A percentile compares a stretch with the other conserved stretches of the same genome.
These are phyloP conservation scores for Neurospora sp. DNA, from an alignment of 495 filamentous ascomycete genomes.

Conservation along the genomic window DNA sequence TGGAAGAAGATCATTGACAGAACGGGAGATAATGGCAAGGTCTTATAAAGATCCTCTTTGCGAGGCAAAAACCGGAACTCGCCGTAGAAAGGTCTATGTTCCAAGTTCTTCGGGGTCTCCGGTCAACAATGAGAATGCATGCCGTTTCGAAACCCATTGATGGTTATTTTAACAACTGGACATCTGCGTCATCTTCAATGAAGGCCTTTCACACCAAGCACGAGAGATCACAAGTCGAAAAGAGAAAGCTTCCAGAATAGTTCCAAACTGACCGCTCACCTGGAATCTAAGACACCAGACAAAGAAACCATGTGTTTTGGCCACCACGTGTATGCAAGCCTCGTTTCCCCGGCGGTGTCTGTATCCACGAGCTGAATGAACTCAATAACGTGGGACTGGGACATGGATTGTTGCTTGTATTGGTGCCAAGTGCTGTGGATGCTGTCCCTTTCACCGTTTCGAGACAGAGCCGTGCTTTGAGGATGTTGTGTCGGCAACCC, in stretches of 20 bases:
- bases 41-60: neutral
- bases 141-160: neutral
- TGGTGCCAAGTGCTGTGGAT: neutral
- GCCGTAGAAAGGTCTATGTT: neutral
- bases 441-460: accelerated
- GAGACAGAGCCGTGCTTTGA: neutral
- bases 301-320: neutral
- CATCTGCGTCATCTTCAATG: neutral
- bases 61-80: neutral
- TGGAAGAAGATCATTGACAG: neutral
- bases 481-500: neutral
- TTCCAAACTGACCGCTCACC: neutral
- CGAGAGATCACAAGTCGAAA: neutral
- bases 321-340: neutral
- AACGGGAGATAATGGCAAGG: neutral
- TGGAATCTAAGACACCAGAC: neutral
- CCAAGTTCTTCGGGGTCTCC: neutral
- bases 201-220: neutral
- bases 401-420: neutral
- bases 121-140: neutral
- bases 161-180: neutral
- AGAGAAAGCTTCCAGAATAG: neutral
- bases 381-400: neutral
- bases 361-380: neutral
- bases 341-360: neutral